phyloP scores from a whole-genome alignment of 352 stramenopile genomes.

The Globisporangium cederbergense region DNA sequence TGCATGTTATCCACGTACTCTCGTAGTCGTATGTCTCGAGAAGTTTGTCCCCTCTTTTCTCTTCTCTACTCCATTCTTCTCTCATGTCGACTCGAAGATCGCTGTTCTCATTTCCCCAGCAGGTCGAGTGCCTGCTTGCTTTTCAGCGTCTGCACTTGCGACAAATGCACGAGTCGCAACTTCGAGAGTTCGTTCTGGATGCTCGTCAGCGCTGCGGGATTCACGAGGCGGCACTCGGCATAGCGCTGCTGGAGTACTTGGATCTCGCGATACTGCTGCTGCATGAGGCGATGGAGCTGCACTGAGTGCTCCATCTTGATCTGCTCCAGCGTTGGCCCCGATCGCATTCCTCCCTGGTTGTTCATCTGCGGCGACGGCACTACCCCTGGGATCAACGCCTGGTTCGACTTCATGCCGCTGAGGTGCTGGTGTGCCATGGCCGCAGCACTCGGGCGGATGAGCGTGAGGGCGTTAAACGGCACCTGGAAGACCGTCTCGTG shows the following conservation, averaged over 20 bases:
- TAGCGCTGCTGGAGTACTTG: conserved; percentile 84
- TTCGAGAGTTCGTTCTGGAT: conserved; percentile 86
- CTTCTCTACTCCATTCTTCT: not conserved
- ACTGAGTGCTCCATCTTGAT: conserved; percentile 87
- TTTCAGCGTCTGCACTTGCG: conserved; percentile 83
- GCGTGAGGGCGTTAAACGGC: conserved; percentile 70
- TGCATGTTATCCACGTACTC: conserved; percentile 7
- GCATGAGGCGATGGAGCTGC: conserved; percentile 83
- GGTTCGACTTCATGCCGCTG: conserved; percentile 31
- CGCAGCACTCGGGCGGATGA: conserved; percentile 35
- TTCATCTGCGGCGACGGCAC: conserved; percentile 20
- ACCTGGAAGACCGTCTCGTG: conserved; percentile 81
- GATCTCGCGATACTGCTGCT: conserved; percentile 86
- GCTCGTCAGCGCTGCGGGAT: conserved; percentile 65
- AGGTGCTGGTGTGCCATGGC: conserved; percentile 33
- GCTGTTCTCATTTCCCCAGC: conserved; percentile 46
- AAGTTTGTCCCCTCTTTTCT: not conserved
- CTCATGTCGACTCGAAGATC: not conserved
- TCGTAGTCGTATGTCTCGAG: not conserved
- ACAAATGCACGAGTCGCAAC: conserved; percentile 78
- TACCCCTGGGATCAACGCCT: conserved; percentile 24
- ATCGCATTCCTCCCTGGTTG: conserved; percentile 20
- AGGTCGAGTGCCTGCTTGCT: conserved; percentile 80
- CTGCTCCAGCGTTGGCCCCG: conserved; percentile 43
- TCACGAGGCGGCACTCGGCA: conserved; percentile 67